Percentiles rank a stretch among this genome's conserved stretches.
These are phyloP conservation scores for Suillus bovinus DNA, from an alignment of 768 basidiomycete species.

Conservation along the genomic window DNA sequence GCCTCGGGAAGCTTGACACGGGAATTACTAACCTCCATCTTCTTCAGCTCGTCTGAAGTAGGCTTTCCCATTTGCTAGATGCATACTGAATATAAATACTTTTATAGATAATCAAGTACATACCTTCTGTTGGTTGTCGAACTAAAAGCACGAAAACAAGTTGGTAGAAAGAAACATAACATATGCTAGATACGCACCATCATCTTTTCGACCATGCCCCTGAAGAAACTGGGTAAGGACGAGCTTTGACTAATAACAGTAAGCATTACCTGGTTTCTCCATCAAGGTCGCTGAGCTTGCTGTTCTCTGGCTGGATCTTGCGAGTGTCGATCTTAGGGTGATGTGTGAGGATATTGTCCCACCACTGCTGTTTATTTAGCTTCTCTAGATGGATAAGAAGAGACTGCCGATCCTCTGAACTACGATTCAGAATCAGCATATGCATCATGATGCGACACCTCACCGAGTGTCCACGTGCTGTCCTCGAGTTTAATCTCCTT, in stretches of 20 bases:
- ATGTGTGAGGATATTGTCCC: slow-evolving; percentile 94
- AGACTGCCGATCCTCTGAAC: slow-evolving; percentile 72
- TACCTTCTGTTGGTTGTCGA: slow-evolving; percentile 46
- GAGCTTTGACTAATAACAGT: neutral
- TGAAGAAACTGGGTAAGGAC: slow-evolving; percentile 28
- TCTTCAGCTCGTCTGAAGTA: slow-evolving; percentile 92
- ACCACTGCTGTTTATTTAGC: slow-evolving; percentile 88
- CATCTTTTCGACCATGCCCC: slow-evolving; percentile 99
- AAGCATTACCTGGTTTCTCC: slow-evolving; percentile 83
- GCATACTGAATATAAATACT: slow-evolving; percentile 3
- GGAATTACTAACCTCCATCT: slow-evolving; percentile 66
- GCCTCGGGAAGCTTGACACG: neutral
- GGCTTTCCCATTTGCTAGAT: slow-evolving; percentile 91
- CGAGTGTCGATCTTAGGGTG: slow-evolving; percentile 96
- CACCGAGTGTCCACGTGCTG: slow-evolving; percentile 96
- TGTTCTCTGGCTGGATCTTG: slow-evolving; percentile 94
- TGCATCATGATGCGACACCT: slow-evolving; percentile 16
- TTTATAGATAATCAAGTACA: neutral
- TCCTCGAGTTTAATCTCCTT: slow-evolving; percentile 95
- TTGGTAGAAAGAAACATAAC: neutral
- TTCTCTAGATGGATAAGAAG: slow-evolving; percentile 85
- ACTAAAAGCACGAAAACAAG: slow-evolving; percentile 29
- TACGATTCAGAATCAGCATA: slow-evolving; percentile 12
- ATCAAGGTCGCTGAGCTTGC: slow-evolving; percentile 94
- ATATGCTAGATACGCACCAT: slow-evolving; percentile 66